Evolutionary conservation across 1,284 basidiomycete genomes (phyloP).

Genomic region (Cryptococcus sp.): DNA sequence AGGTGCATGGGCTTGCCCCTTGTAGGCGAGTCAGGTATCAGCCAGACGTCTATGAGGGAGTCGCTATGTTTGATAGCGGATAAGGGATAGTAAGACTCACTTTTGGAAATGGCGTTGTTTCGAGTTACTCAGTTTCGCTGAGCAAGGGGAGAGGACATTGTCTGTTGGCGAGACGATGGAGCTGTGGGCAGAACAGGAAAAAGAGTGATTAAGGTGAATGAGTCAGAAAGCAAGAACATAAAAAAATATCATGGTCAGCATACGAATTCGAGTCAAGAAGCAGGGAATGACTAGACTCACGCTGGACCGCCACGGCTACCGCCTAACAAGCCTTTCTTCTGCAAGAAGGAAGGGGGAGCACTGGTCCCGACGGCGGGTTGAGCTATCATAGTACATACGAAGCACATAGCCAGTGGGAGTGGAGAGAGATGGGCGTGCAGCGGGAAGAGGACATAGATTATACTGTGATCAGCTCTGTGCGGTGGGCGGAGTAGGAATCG

Average conservation of each 20-base stretch:
- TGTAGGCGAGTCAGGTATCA: not conserved
- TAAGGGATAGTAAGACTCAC: conserved; percentile 57
- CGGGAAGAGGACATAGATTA: not conserved
- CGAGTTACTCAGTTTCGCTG: conserved; percentile 80
- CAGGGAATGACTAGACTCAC: conserved; percentile 20
- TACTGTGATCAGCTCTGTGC: not conserved
- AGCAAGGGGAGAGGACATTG: conserved; percentile 83
- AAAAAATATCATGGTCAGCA: not conserved
- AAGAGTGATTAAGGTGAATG: too few species aligned
- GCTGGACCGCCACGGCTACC: conserved; percentile 27
- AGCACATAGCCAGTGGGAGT: not conserved
- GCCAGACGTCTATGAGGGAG: not conserved
- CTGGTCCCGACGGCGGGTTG: conserved; percentile 13
- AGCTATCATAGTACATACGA: conserved; percentile 6
- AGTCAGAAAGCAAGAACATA: not conserved
- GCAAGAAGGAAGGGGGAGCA: conserved; percentile 39
- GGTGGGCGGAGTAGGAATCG: not conserved
- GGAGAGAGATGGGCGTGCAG: not conserved
- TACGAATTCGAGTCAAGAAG: not conserved
- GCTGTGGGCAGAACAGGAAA: conserved; percentile 11
- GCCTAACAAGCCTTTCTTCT: conserved; percentile 50
- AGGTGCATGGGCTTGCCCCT: conserved; percentile 43
- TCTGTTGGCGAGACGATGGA: conserved; percentile 85
- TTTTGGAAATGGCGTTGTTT: conserved; percentile 89
- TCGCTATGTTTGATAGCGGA: not conserved